These are phyloP conservation scores for Diaporthe vaccinii DNA, from an alignment of 2,329 filamentous ascomycete species.

Conservation along the genomic window DNA sequence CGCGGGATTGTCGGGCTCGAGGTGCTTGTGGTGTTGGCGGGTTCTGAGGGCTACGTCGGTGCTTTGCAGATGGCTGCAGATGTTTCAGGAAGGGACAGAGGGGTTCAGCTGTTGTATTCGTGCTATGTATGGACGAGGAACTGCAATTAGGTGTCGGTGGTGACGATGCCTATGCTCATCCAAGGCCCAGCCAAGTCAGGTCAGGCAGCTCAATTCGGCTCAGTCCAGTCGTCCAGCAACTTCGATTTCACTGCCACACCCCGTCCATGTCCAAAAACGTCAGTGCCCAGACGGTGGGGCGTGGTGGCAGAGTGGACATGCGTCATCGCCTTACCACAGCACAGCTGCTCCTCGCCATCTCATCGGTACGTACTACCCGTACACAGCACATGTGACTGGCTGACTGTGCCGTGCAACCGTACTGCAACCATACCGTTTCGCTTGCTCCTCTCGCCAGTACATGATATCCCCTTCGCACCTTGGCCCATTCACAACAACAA, in stretches of 20 bases:
- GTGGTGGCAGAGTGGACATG: constrained; percentile 6
- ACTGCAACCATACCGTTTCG: background rate
- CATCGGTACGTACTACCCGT: constrained; percentile 10
- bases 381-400: constrained; percentile 17
- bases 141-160: constrained; percentile 2
- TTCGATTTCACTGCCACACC: constrained; percentile 31
- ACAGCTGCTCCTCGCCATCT: background rate
- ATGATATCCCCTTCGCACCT: background rate
- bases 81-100: background rate
- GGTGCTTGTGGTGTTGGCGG: constrained; percentile 1
- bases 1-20: constrained; percentile 28
- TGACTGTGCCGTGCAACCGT: constrained; percentile 20
- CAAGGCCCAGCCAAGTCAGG: background rate
- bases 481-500: background rate
- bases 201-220: constrained; percentile 19
- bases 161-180: constrained; percentile 11
- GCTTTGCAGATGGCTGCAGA: background rate
- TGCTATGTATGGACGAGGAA: background rate
- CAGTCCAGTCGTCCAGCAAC: constrained; percentile 13
- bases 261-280: constrained; percentile 21
- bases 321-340: constrained; percentile 7
- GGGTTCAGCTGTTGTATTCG: background rate
- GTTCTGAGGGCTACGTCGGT: background rate
- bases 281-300: constrained; percentile 29
- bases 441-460: background rate